These are phyloP conservation scores for sweet orange (Citrus sinensis) DNA, from an alignment of 345 rosid species.

Conservation along the genomic window DVS_A1.0 CM039164.1:22686501-22687000, in stretches of 20 bases:
- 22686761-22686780: too few relatives aligned
- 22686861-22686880: too few relatives aligned
- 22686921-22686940: too few relatives aligned
- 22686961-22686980: too few relatives aligned
- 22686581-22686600: constrained; percentile 70
- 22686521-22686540: constrained; percentile 46
- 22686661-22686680: neutral
- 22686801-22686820: too few relatives aligned
- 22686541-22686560: constrained; percentile 68
- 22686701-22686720: constrained; percentile 35
- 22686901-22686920: too few relatives aligned
- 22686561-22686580: constrained; percentile 76
- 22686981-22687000: too few relatives aligned
- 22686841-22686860: too few relatives aligned
- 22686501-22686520: neutral
- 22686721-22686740: constrained; percentile 43
- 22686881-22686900: too few relatives aligned
- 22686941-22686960: too few relatives aligned
- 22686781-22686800: too few relatives aligned
- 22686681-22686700: neutral
- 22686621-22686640: constrained; percentile 51
- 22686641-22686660: neutral
- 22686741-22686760: neutral
- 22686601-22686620: constrained; percentile 60
- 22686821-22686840: too few relatives aligned